Conservation (phyloP, 1,284 basidiomycete genomes). For the Cutaneotrichosporon sp. region DNA sequence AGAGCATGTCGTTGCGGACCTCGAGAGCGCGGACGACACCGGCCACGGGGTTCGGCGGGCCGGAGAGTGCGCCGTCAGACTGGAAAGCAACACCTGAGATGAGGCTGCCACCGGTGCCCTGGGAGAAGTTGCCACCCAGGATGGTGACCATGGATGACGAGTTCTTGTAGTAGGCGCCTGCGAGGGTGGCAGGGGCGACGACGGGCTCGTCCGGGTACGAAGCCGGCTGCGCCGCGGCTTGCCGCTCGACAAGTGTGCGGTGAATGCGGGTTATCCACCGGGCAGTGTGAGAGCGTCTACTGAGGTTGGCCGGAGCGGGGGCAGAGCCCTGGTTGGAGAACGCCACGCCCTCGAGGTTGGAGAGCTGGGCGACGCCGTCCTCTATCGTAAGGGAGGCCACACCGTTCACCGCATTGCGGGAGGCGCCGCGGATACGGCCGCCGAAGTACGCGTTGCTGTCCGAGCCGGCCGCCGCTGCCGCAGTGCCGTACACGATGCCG, state of each 20-base stretch:
- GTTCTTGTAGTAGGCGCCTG: conserved; percentile 90
- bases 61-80: conserved; percentile 60
- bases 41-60: conserved; percentile 59
- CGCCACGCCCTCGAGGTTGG: conserved; percentile 33
- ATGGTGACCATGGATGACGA: conserved; percentile 65
- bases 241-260: conserved; percentile 19
- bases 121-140: conserved; percentile 86
- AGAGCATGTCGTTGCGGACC: conserved; percentile 66
- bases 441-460: conserved; percentile 48
- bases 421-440: conserved; percentile 54
- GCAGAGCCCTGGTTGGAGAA: conserved; percentile 35
- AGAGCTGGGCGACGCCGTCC: conserved; percentile 39
- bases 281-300: conserved; percentile 1
- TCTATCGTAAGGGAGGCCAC: conserved; percentile 53
- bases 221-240: conserved; percentile 54
- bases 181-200: conserved; percentile 75
- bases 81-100: conserved; percentile 72
- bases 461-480: conserved; percentile 63
- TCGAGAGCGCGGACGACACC: conserved; percentile 74
- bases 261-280: conserved; percentile 39
- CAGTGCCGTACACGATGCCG: conserved; percentile 71
- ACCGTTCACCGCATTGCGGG: conserved; percentile 52
- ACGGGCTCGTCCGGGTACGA: conserved; percentile 57
- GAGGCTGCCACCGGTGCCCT: conserved; percentile 36
- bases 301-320: conserved; percentile 10